phyloP scores from a whole-genome alignment of 179 eudicot genomes.

The Spergularia azorica region DNA sequence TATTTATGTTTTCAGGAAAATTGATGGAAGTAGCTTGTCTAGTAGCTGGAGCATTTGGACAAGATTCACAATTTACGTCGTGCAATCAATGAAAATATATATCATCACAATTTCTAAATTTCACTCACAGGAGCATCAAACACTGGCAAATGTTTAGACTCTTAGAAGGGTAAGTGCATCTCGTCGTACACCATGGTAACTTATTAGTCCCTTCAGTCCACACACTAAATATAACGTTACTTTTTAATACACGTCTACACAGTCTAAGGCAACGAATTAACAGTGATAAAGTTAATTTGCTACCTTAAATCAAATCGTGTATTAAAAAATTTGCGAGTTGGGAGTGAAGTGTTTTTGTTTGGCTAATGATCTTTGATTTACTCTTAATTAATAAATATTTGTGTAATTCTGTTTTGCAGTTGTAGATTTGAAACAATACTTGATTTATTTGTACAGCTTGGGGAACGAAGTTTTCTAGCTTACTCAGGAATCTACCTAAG shows the following conservation, averaged over 20 bases:
- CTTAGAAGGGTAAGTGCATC: conserved; percentile 25
- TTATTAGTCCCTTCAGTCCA: too few relatives aligned
- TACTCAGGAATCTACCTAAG: conserved; percentile 29
- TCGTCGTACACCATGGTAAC: too few relatives aligned
- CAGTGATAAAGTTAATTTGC: too few relatives aligned
- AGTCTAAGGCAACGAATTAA: too few relatives aligned
- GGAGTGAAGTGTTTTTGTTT: too few relatives aligned
- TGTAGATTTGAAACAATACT: conserved; percentile 14
- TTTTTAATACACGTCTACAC: too few relatives aligned
- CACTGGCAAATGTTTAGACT: conserved; percentile 10
- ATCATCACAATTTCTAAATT: neutral
- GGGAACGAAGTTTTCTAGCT: conserved; percentile 32
- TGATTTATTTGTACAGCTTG: conserved; percentile 26
- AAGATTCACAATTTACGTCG: conserved; percentile 40
- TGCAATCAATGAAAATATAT: conserved; percentile 13
- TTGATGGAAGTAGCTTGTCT: conserved; percentile 54
- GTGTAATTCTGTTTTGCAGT: conserved; percentile 21
- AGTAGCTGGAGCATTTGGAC: conserved; percentile 50
- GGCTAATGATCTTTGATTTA: neutral
- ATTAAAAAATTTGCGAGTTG: too few relatives aligned
- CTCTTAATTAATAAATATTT: neutral
- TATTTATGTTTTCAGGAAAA: conserved; percentile 39
- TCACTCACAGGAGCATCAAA: neutral
- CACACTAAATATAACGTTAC: too few relatives aligned
- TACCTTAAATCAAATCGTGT: too few relatives aligned